Evolutionary conservation across 202 grass and related monocot species (phyloP).

Genomic region (Bolboschoenoplectus hybrid): DNA sequence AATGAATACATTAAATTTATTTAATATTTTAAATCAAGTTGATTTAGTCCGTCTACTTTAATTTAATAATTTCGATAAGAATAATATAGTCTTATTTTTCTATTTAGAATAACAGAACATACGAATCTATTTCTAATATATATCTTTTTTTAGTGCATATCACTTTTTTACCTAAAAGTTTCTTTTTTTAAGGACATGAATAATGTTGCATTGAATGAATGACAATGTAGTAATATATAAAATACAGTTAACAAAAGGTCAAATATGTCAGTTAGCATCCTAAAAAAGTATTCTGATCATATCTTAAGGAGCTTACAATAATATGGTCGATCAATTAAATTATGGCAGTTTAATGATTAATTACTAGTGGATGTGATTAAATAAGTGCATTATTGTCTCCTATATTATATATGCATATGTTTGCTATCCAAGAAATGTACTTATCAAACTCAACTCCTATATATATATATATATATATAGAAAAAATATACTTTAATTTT

Average conservation of each 20-base stretch:
- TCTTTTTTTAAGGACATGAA: background rate
- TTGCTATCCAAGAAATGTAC: background rate
- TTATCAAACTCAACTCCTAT: background rate
- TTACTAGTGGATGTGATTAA: background rate
- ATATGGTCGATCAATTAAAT: background rate
- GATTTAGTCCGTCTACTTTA: too few relatives aligned
- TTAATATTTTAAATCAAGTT: too few relatives aligned
- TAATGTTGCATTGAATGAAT: background rate
- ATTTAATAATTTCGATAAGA: too few relatives aligned
- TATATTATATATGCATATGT: background rate
- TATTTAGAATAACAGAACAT: too few relatives aligned
- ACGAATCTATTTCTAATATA: background rate
- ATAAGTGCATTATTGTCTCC: background rate
- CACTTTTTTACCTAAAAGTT: background rate
- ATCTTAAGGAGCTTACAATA: background rate
- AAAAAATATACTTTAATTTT: too few relatives aligned
- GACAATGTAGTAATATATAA: background rate
- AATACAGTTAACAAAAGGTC: background rate
- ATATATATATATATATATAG: too few relatives aligned
- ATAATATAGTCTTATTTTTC: too few relatives aligned
- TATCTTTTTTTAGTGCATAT: background rate
- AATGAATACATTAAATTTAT: too few relatives aligned
- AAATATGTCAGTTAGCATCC: constrained; percentile 11
- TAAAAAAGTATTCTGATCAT: background rate
- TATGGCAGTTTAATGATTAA: background rate